Evolutionary conservation across 192 early-diverging fungal species (phyloP), one percentile per base, ranked within the genome.

Genomic region (Mortierella hygrophila): DNA sequence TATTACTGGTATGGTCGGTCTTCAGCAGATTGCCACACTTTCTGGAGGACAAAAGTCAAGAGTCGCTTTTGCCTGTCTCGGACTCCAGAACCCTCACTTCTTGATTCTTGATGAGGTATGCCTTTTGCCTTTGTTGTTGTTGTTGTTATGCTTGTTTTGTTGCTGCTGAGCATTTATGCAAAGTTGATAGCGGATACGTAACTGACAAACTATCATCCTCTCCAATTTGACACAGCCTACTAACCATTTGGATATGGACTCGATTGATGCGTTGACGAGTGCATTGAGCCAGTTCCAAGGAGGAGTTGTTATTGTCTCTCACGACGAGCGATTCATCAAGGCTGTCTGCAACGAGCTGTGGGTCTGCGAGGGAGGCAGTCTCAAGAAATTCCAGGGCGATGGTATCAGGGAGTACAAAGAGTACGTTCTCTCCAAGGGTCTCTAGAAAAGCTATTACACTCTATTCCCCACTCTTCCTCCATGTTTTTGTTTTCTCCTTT

Each of bases 21-120:
- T 99, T 90, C 98, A 99, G 83, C 93, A 95, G 32, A 98, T 99
- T 86, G 91, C 95, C 68, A 99, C 99, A 2, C 89, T 99, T 23
- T 97, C 96, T 71, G 99, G 98, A 87, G 99, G 99, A 75, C 98
- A 99, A 88, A 99, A 99, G 91, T 94, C 93, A 68, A 92, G 99
- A 73, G 97, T 99, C 46, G 96, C 98, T 15, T 99, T 99, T 91
- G 97, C 97, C 57, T 95, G 97, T 65, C 93, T 99, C n/a, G 95
- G 97, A 41, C 92, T 98, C 60, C 92, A 94, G 85, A 89, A 93
- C 78, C 98, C 99, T 76, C 97, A 98, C 87, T 94, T 99, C 81
- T 90, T 99, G 82, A 93, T 99, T 82, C 94, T 99, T 41, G 99
- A 99, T 77, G 99, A 99, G 77, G 93, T 95, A 86, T 90, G 89